Conservation (phyloP, 2,329 filamentous ascomycete species). For the Penicillium decumbens region DNA sequence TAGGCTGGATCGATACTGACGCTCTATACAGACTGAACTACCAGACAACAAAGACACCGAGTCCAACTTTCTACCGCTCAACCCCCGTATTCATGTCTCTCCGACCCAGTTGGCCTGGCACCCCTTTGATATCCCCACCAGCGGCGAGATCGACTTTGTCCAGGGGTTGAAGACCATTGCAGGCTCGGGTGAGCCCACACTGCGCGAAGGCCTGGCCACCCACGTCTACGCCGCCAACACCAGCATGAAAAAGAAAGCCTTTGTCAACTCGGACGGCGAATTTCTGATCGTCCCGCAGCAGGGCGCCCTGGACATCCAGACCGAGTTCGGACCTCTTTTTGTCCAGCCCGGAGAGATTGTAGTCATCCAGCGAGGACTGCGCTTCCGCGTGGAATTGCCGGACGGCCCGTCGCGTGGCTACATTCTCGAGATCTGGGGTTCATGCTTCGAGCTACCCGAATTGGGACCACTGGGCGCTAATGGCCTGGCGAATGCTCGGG, state of each 20-base stretch:
- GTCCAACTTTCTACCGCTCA: slow-evolving; percentile 36
- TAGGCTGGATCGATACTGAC: slow-evolving; percentile 3
- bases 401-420: slow-evolving; percentile 61
- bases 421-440: slow-evolving; percentile 62
- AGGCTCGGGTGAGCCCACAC: slow-evolving; percentile 54
- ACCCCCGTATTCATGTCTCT: slow-evolving; percentile 52
- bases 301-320: slow-evolving; percentile 63
- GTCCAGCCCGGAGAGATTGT: slow-evolving; percentile 65
- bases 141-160: slow-evolving; percentile 53
- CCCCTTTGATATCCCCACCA: slow-evolving; percentile 50
- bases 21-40: slow-evolving; percentile 42
- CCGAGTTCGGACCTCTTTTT: slow-evolving; percentile 60
- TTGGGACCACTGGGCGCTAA: slow-evolving; percentile 63
- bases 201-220: slow-evolving; percentile 54
- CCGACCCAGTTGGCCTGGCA: slow-evolving; percentile 57
- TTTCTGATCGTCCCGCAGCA: slow-evolving; percentile 62
- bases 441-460: slow-evolving; percentile 62
- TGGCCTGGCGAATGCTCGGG: slow-evolving; percentile 60
- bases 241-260: slow-evolving; percentile 54
- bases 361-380: slow-evolving; percentile 62
- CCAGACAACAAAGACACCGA: slow-evolving; percentile 37
- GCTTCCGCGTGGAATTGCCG: slow-evolving; percentile 58
- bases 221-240: slow-evolving; percentile 54
- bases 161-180: slow-evolving; percentile 52
- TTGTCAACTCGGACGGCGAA: slow-evolving; percentile 62